Percentiles rank a stretch among this genome's conserved stretches.
These are phyloP conservation scores for Purpureocillium lavendulum DNA, from an alignment of 2,329 filamentous ascomycete genomes.

Conservation along the genomic window DNA sequence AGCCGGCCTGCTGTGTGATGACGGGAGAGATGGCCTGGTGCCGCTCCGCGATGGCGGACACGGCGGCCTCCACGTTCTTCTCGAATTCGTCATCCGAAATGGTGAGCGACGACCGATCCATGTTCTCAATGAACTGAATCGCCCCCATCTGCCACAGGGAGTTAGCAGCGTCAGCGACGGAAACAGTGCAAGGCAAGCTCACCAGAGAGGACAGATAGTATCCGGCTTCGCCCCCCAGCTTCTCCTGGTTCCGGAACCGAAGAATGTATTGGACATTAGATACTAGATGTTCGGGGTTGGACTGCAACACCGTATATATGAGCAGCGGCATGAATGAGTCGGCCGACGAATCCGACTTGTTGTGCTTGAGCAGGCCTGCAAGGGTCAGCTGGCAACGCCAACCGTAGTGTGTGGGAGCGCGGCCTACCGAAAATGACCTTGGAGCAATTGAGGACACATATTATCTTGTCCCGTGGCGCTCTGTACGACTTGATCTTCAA, in stretches of 20 bases:
- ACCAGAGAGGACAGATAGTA: conserved; percentile 95
- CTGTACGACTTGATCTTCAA: conserved; percentile 95
- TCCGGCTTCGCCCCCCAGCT: conserved; percentile 91
- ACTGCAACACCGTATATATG: conserved; percentile 91
- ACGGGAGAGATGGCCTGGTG: conserved; percentile 51
- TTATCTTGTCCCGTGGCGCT: conserved; percentile 96
- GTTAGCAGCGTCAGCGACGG: conserved; percentile 1
- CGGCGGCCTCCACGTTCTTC: conserved; percentile 88
- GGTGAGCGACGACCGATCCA: conserved; percentile 88
- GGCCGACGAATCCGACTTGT: conserved; percentile 87
- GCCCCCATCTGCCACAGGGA: conserved; percentile 63
- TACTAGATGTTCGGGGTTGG: conserved; percentile 89
- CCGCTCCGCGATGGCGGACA: conserved; percentile 90
- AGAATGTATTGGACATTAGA: conserved; percentile 98
- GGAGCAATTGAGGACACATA: conserved; percentile 96
- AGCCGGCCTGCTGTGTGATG: conserved; percentile 26
- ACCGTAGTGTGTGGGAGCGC: background rate
- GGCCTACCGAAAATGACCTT: conserved; percentile 90
- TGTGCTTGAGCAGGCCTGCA: conserved; percentile 75
- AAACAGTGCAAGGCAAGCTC: background rate
- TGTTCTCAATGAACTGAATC: conserved; percentile 91
- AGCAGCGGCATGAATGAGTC: conserved; percentile 93
- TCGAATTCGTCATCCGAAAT: conserved; percentile 96
- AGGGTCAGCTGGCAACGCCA: background rate
- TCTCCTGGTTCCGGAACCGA: conserved; percentile 94